A percentile compares a stretch with the other conserved stretches of the same genome.
Conservation (phyloP, 2,329 filamentous ascomycete species). For the Pyricularia grisea region DNA sequence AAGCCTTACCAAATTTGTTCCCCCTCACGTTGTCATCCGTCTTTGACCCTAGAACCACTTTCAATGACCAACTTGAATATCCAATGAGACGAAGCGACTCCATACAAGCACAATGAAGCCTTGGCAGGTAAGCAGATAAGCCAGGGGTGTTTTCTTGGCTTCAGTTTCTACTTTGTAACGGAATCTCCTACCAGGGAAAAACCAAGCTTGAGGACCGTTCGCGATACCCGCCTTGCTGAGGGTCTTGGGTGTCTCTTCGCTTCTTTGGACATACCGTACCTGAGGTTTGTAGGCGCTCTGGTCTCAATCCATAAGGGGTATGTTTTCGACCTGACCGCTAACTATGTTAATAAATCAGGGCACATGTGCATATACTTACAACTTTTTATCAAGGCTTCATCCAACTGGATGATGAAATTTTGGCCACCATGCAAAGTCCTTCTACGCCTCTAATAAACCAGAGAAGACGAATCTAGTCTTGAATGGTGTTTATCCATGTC, state of each 20-base stretch:
- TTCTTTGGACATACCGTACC: too few species aligned
- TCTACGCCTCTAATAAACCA: not conserved
- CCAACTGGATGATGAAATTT: not conserved
- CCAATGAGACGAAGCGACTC: not conserved
- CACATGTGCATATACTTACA: not conserved
- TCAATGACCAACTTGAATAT: too few species aligned
- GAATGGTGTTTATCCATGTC: not conserved
- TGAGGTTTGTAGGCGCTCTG: not conserved
- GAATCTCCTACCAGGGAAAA: not conserved
- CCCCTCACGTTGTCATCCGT: not conserved
- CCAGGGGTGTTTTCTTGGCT: not conserved
- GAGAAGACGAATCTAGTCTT: not conserved
- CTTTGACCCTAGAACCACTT: not conserved
- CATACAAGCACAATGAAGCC: not conserved
- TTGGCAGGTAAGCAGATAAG: not conserved
- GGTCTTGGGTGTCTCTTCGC: not conserved
- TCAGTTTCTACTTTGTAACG: not conserved
- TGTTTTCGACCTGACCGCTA: not conserved
- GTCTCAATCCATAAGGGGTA: too few species aligned
- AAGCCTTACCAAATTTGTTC: not conserved
- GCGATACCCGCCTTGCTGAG: too few species aligned
- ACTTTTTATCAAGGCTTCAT: not conserved
- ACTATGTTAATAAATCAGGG: not conserved
- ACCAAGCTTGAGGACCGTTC: not conserved
- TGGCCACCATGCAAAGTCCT: too few species aligned